phyloP scores from a whole-genome alignment of 805 yeast species.

The Scheffersomyces coipomensis region DNA sequence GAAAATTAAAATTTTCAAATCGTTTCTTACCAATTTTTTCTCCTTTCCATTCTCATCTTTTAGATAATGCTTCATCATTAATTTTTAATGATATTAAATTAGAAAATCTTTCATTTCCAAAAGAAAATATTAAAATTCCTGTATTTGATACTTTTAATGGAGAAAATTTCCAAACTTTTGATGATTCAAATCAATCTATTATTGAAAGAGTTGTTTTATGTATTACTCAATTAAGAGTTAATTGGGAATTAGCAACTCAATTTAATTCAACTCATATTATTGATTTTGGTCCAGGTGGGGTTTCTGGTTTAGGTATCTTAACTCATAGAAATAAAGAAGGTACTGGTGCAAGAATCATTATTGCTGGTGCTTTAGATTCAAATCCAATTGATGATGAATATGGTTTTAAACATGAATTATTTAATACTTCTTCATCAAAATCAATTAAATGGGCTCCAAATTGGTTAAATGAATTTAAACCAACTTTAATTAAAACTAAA shows the following conservation, averaged over 20 bases:
- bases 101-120: constrained; percentile 55
- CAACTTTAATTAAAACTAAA: constrained; percentile 73
- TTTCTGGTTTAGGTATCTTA: constrained; percentile 91
- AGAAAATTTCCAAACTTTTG: constrained; percentile 59
- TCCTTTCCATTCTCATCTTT: constrained; percentile 93
- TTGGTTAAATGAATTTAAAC: constrained; percentile 88
- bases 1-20: constrained; percentile 90
- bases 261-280: constrained; percentile 83
- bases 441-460: constrained; percentile 80
- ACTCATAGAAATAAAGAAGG: constrained; percentile 99
- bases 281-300: constrained; percentile 99
- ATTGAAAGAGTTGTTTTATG: constrained; percentile 72
- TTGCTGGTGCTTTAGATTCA: constrained; percentile 87
- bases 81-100: constrained; percentile 63
- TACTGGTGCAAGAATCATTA: constrained; percentile 90
- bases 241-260: constrained; percentile 90
- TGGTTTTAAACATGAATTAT: constrained; percentile 94
- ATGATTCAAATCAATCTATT: constrained; percentile 44
- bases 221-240: constrained; percentile 85
- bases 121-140: constrained; percentile 68
- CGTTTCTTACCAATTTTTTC: constrained; percentile 93
- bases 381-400: constrained; percentile 70
- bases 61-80: constrained; percentile 65
- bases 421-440: constrained; percentile 57
- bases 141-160: constrained; percentile 91